phyloP scores from a whole-genome alignment of 2,329 filamentous ascomycete genomes.

The Cercospora zeae-maydis region DNA sequence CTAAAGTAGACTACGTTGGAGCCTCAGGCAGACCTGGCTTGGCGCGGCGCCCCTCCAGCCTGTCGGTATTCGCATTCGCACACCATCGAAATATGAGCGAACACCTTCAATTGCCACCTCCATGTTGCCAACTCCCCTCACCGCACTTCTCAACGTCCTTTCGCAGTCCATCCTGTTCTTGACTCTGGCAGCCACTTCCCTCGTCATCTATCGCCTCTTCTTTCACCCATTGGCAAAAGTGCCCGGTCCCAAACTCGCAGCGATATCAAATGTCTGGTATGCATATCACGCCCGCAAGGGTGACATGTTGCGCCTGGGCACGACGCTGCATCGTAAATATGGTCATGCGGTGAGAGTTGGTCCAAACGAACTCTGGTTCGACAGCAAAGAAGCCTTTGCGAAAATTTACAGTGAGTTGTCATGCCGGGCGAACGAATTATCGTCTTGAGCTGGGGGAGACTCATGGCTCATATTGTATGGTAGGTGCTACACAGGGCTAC shows the following conservation, averaged over 20 bases:
- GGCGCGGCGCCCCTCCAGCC: no score
- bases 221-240: constrained; percentile 36
- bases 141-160: neutral
- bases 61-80: no score
- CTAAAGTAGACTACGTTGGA: no score
- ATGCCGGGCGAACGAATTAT: neutral
- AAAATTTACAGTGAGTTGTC: constrained; percentile 18
- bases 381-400: constrained; percentile 18
- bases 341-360: constrained; percentile 47
- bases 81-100: no score
- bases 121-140: neutral
- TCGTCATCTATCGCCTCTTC: constrained; percentile 31
- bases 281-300: constrained; percentile 22
- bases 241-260: constrained; percentile 37
- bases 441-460: neutral
- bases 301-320: constrained; percentile 15
- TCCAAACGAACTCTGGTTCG: constrained; percentile 43
- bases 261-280: constrained; percentile 26
- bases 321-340: constrained; percentile 37
- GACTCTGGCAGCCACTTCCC: neutral
- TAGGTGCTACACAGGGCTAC: constrained; percentile 14
- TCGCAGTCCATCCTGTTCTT: neutral
- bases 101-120: neutral
- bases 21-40: neutral
- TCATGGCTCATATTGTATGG: neutral